phyloP scores from a whole-genome alignment of 2,329 filamentous ascomycete genomes.

The Xylariaceae sp. region DNA sequence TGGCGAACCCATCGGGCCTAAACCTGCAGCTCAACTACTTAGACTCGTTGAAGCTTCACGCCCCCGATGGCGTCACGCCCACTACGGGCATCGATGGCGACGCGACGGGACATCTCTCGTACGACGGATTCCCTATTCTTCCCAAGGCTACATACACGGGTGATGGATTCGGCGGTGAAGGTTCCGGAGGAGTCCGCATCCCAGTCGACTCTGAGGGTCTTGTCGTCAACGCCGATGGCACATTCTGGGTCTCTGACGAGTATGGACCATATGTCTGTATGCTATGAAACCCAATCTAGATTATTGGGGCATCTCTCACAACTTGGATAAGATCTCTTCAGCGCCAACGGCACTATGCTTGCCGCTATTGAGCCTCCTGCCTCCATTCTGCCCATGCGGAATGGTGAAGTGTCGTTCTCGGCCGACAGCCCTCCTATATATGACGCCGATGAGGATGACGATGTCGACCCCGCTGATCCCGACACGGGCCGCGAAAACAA shows the following conservation, averaged over 20 bases:
- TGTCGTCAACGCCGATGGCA: constrained; percentile 55
- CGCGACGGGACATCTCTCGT: constrained; percentile 49
- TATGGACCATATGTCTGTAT: constrained; percentile 70
- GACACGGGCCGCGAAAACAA: constrained; percentile 67
- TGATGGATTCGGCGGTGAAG: constrained; percentile 64
- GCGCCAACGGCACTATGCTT: constrained; percentile 55
- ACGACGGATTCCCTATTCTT: constrained; percentile 58
- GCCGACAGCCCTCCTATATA: constrained; percentile 64
- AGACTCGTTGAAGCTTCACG: constrained; percentile 63
- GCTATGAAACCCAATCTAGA: not conserved
- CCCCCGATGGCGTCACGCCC: constrained; percentile 56
- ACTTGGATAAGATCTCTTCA: constrained; percentile 42
- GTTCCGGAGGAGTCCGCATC: constrained; percentile 58
- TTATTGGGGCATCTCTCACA: constrained; percentile 3
- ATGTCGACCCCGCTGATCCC: constrained; percentile 50
- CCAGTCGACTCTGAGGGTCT: constrained; percentile 66
- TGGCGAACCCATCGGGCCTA: constrained; percentile 50
- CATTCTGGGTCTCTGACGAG: constrained; percentile 70
- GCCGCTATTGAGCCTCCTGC: constrained; percentile 62
- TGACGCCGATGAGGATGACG: constrained; percentile 43
- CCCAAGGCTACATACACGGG: constrained; percentile 63
- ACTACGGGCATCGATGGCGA: constrained; percentile 64
- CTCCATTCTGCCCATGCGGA: constrained; percentile 63
- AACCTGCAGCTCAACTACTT: constrained; percentile 63
- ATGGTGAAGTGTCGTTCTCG: constrained; percentile 60